Base-by-base conservation (phyloP, 2,329 filamentous ascomycete species). In the Fusarium concolor region DNA sequence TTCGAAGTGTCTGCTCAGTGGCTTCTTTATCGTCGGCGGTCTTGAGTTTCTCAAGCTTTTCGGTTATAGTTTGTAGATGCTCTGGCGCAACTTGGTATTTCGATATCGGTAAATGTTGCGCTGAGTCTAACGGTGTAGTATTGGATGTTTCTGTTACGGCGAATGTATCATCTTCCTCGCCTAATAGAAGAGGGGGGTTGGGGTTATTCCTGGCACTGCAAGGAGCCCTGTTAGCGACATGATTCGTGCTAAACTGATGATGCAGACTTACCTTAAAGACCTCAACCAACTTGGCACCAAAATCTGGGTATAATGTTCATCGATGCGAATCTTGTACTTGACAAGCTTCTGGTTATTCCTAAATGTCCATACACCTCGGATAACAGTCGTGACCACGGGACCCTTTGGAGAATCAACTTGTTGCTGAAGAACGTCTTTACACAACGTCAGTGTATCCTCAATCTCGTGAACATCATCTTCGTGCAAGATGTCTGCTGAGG, bases 271-370 rank as follows among this genome's bases (percentile, higher is more conserved):
- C 55, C 39, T 58, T 7, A 54, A 35, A 14, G 24, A 54, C 9
- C 49, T 41, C 1, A 58, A 20, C 49, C 55, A 58, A 7, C 31
- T 28, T 1, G 55, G 55, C 14, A 58, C 39, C 20, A 55, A 12
- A 12, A 58, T 55, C 11, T 45, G 55, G 3, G 33, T 58, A 33
- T 55, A 58, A 6, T 58, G 55, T 11, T 20, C 39, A 11, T 58
- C 51, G 12, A 58, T 58, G 6, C 51, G 55, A 14, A 17, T 31
- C 49, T 58, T 58, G 39, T 58, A 58, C 10, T 45, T 55, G 20
- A 39, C 49, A 24, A 55, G 55, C 7, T 33, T 55, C 10, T 55
- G 49, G 9, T 42, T 58, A 37, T 58, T 58, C 9, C 39, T 12
- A 2, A 37, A 28, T 1, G 39, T 45, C 55, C 55, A 58, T n/a